Base-by-base conservation (phyloP, 2,329 filamentous ascomycete genomes). In the Zopfia rhizophila region DNA sequence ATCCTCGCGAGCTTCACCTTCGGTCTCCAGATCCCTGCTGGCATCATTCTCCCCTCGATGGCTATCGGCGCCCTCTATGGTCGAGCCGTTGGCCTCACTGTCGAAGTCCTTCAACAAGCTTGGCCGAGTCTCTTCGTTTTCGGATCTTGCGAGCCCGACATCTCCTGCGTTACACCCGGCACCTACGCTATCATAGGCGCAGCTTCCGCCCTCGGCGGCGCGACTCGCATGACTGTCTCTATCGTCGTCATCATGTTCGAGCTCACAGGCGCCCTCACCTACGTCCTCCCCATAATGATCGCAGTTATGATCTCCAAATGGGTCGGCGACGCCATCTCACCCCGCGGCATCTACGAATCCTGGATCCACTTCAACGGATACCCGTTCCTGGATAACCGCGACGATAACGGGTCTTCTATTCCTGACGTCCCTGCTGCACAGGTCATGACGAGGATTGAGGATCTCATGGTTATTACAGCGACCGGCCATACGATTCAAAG, bases 191-290 rank as follows among this genome's bases (percentile, higher is more conserved):
- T 99, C 61, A 89, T 99, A 51, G 94, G 94, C 23, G 94, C 94
- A 1, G 93, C 94, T 0, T 92, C 94, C 3, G 91, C 93, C n/a
- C 84, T 99, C 2, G 90, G 90, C 5, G 94, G 94, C 35, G 91
- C 95, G 24, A 97, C 93, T 13, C 85, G 93, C 58, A 95, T 99
- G 86, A 99, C 94, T 0, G 91, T 97, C 8, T 97, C 92, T 10
- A 97, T 99, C 57, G 93, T 99, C 4, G 94, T 97, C 63, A 99
- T 99, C 75, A 97, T 97, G 89, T 99, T 99, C 66, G 94, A 99
- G 76, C 86, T 99, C 44, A 99, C 94, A 0, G 94, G 94, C 39
- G 94, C 94, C 1, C 81, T 99, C 19, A 96, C 91, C 1, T 97
- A 97, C 67, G 93, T 99, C 36, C 84, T 99, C 6, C 94, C 94